Conservation (phyloP, 345 rosid species). For the Toxicodendron radicans region DNA sequence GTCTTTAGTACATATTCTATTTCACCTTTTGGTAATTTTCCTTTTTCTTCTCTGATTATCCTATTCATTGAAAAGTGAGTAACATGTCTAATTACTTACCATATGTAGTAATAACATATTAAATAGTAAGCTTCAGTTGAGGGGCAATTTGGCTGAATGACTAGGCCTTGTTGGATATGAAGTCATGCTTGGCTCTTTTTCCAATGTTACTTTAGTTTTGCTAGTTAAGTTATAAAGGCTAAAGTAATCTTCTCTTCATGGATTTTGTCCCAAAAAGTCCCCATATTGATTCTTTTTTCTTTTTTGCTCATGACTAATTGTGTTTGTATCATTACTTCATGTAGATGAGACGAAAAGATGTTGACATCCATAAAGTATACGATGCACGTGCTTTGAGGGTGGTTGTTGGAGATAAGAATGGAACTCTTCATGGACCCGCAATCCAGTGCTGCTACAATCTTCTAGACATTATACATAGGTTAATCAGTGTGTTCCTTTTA, state of each 20-base stretch:
- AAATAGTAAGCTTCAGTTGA: background rate
- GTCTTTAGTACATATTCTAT: background rate
- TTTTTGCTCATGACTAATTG: background rate
- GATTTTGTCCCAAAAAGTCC: background rate
- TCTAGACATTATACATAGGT: slow-evolving; percentile 69
- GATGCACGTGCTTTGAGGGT: slow-evolving; percentile 82
- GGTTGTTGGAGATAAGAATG: slow-evolving; percentile 71
- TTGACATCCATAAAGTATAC: slow-evolving; percentile 56
- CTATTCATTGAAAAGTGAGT: background rate
- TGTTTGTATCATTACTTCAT: slow-evolving; percentile 13
- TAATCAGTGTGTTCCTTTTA: slow-evolving; percentile 6
- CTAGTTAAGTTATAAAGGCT: background rate
- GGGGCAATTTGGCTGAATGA: background rate
- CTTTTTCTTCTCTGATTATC: background rate
- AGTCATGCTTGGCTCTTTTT: background rate
- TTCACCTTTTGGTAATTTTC: background rate
- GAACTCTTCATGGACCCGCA: slow-evolving; percentile 71
- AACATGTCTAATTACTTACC: background rate
- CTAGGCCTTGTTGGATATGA: background rate
- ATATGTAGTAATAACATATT: background rate
- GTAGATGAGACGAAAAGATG: slow-evolving; percentile 76
- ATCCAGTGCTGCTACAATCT: slow-evolving; percentile 71
- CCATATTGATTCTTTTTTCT: background rate
- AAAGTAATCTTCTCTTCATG: background rate
- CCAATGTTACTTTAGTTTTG: background rate